Evolutionary conservation across 495 filamentous ascomycete species (phyloP).

Genomic region (Pseudoneurospora amorphoporcata): DNA sequence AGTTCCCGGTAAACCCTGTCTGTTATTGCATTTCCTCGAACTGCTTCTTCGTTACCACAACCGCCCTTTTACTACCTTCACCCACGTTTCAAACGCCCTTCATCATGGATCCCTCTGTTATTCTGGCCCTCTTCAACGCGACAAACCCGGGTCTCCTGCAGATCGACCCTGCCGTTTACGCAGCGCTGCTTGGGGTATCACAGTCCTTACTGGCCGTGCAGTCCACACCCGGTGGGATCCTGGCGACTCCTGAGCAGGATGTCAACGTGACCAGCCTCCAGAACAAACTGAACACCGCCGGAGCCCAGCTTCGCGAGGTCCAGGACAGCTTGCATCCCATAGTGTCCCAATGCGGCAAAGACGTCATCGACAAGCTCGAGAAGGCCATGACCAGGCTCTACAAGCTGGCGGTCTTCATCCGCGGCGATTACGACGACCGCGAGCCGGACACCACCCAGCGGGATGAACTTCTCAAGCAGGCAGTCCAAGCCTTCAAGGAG

Average conservation of each 20-base stretch:
- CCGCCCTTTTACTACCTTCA: neutral
- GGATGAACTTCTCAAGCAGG: neutral
- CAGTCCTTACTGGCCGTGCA: neutral
- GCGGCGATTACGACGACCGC: neutral
- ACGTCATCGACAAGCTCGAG: conserved; percentile 2
- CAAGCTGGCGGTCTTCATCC: conserved; percentile 1
- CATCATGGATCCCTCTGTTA: neutral
- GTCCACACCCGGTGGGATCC: neutral
- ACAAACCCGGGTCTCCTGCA: neutral
- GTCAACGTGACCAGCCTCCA: neutral
- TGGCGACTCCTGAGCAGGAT: neutral
- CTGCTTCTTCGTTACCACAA: neutral
- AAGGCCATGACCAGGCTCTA: neutral
- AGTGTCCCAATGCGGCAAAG: neutral
- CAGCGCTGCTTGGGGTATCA: neutral
- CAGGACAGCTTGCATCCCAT: neutral
- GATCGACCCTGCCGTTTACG: neutral
- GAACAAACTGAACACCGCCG: neutral
- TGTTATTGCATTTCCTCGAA: neutral
- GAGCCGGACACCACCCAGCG: neutral
- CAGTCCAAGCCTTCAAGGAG: neutral
- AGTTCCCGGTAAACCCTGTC: neutral
- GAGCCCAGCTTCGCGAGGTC: neutral
- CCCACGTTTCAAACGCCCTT: neutral
- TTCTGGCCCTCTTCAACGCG: neutral